phyloP scores from a whole-genome alignment of 495 filamentous ascomycete species.

The Sphaerosporella brunnea region DNA sequence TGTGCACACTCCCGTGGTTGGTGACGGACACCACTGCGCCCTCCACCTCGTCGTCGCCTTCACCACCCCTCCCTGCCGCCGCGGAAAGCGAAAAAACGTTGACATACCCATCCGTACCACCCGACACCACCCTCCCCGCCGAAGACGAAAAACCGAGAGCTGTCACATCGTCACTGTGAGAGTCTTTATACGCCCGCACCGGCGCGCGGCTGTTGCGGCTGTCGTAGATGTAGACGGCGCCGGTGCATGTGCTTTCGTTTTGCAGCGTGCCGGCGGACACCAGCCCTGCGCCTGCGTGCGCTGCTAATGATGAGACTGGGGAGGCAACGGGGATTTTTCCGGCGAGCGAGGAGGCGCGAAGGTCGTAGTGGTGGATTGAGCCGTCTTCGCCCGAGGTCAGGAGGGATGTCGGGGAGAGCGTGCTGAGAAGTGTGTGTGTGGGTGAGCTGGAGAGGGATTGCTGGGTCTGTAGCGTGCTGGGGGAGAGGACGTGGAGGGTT shows the following conservation, averaged over 20 bases:
- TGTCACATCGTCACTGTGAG: constrained; percentile 85
- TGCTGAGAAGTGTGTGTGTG: constrained; percentile 30
- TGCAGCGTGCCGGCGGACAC: constrained; percentile 69
- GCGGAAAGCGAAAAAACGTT: constrained; percentile 50
- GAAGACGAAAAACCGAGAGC: constrained; percentile 60
- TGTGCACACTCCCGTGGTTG: constrained; percentile 70
- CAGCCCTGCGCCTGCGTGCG: constrained; percentile 34
- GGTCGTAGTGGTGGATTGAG: constrained; percentile 37
- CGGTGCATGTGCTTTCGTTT: constrained; percentile 48
- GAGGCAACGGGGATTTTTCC: constrained; percentile 36
- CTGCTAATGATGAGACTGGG: constrained; percentile 39
- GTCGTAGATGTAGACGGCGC: constrained; percentile 65
- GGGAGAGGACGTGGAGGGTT: constrained; percentile 36
- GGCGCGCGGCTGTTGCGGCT: constrained; percentile 19
- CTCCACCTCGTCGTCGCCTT: constrained; percentile 57
- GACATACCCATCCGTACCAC: constrained; percentile 80
- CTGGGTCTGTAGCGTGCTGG: constrained; percentile 13
- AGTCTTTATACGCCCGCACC: constrained; percentile 52
- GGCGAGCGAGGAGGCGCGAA: constrained; percentile 26
- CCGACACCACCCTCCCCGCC: constrained; percentile 53
- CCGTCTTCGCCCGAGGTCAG: constrained; percentile 35
- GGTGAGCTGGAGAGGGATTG: constrained; percentile 25
- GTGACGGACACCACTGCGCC: constrained; percentile 71
- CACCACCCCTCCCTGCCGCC: constrained; percentile 28
- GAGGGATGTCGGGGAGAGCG: constrained; percentile 32